Conservation (phyloP, 768 basidiomycete genomes). For the Termitomyces sp. region DNA sequence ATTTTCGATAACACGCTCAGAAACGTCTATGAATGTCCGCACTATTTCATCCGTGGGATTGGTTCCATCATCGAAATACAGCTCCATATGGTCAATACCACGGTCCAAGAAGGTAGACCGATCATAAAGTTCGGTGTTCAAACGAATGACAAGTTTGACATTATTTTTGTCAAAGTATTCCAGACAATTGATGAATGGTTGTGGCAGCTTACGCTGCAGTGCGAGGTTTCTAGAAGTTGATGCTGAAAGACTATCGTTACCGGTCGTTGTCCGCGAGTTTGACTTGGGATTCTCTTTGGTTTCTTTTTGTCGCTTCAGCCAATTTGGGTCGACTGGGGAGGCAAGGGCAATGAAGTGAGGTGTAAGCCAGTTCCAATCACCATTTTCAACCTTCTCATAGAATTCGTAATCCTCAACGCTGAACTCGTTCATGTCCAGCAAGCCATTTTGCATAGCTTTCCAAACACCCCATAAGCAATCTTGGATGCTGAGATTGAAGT, state of each 20-base stretch:
- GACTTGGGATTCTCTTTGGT: conserved; percentile 38
- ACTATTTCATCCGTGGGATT: conserved; percentile 97
- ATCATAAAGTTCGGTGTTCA: conserved; percentile 93
- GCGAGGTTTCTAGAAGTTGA: conserved; percentile 43
- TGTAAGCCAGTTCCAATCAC: conserved; percentile 95
- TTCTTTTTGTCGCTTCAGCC: conserved; percentile 75
- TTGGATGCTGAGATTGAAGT: conserved; percentile 91
- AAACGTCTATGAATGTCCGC: conserved; percentile 81
- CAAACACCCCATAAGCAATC: conserved; percentile 87
- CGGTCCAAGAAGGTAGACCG: conserved; percentile 72
- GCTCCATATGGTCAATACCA: conserved; percentile 84
- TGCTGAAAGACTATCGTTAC: conserved; percentile 15
- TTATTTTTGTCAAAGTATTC: conserved; percentile 87
- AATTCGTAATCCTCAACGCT: conserved; percentile 89
- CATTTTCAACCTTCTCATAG: conserved; percentile 94
- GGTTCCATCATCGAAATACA: conserved; percentile 98
- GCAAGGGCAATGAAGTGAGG: conserved; percentile 93
- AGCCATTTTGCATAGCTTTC: conserved; percentile 86
- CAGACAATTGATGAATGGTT: conserved; percentile 84
- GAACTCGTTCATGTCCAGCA: conserved; percentile 94
- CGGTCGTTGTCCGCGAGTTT: conserved; percentile 15
- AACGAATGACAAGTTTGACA: conserved; percentile 86
- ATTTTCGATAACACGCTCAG: conserved; percentile 68
- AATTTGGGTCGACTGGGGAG: conserved; percentile 77
- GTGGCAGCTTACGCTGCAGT: conserved; percentile 71